Base-by-base conservation (phyloP, 306 rosid species). In the Albizia julibrissin region DNA sequence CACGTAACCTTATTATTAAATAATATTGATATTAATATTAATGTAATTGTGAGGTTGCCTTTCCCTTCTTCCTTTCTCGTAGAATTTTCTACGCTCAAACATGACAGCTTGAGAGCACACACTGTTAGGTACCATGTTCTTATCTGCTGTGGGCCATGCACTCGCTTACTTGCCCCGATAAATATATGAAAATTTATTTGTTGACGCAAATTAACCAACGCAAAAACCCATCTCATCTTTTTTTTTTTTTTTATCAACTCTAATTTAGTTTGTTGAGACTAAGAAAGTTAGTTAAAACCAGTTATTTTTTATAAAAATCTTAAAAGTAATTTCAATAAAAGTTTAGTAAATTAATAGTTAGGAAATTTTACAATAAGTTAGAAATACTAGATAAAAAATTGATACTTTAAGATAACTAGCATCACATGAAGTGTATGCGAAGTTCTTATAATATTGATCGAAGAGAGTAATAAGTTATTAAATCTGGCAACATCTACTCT, bases 101-200 rank as follows among this genome's bases (percentile, higher is more conserved):
- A 67, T 76, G 85, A 76, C 90, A 79, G 81, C 69, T 84, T 34
- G 79, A 78, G 67, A 49, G 68, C 43, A 68, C 82, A 69, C 1
- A 29, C 81, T 40, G 81, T 75, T 75, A 72, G 87, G 47, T 84
- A 83, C 61, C 77, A 2, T 19, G 73, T 81, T 82, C 68, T 79
- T 80, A 50, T 85, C 88, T 70, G 65, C 18, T 66, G 80, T 76
- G 86, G 86, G 79, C 56, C 77, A 61, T 22, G 67, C 31, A 10
- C 69, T 61, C 8, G 34, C 19, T 61, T 61, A 12, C 67, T 26
- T 61, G 67, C 34, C 16, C 67, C 2, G 12, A 21, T 22, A n/a
- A 7, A 58, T 58, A 22, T 22, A 22, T n/a, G 31, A 22, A 12
- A 26, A 27, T 13, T 29, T 62, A 62, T 26, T 26, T 13, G 39